Evolutionary conservation across 257 asterid species (phyloP), one percentile per base, ranked within the genome.

Genomic region (Ballota nigra): DNA sequence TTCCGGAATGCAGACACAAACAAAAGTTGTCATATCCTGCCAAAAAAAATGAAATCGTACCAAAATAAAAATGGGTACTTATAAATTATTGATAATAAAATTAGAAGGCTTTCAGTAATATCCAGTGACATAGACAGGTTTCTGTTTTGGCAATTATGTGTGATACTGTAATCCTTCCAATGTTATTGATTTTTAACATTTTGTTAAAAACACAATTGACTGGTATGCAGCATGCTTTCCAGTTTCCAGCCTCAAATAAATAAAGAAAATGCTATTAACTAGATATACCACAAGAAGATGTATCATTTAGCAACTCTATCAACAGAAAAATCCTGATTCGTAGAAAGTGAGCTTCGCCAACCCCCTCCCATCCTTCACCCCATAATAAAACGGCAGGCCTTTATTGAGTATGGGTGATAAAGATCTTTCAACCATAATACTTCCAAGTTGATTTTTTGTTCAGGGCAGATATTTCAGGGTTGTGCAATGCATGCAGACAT

Each of bases 1-100:
- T 70, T 94, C 98, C 4, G 97, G 98, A 75, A 94, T 94, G 86
- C 97, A 89, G 56, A 94, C 98, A 57, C 97, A 94, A 70, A 89
- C 81, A 62, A 94, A 94, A 16, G 98, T 94, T 13, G 97, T 93
- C 82, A 93, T 63, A 76, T 93, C 98, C 98, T 93, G 88, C 73
- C 65, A 13, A 70, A 60, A 2, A 55, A 34, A 1, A 26, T 68
- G 45, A 53, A 51, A 68, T 76, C 70, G 19, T 38, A 4, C 11
- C n/a, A 22, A n/a, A 4, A 8, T 53, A 57, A 24, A 9, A 19
- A 33, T 52, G 53, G 53, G 52, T 3, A 12, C 51, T 41, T 41
- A 6, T n/a, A 24, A 33, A 8, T 36, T 36, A 51, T 28, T n/a
- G 4, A 26, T 63, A 13, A 16, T 1, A 16, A n/a, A 36, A 13